Evolutionary conservation across 331 rosid species (phyloP).

Genomic region (Pyracantha coccinea): DNA sequence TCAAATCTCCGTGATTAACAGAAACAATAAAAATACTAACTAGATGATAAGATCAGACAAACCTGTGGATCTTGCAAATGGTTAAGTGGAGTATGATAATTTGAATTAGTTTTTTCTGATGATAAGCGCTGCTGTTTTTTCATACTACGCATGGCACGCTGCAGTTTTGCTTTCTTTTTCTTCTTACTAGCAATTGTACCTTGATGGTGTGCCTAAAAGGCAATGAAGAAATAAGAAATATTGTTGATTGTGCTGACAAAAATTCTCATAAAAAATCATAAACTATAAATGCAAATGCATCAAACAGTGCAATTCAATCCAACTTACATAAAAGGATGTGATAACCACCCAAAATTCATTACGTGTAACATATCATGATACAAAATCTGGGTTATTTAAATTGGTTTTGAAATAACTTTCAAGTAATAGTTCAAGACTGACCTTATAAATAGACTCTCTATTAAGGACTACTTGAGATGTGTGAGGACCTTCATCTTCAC

Average conservation of each 20-base stretch:
- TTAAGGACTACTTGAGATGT: constrained; percentile 44
- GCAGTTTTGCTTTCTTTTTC: constrained; percentile 74
- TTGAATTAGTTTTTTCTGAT: constrained; percentile 37
- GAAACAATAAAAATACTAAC: constrained; percentile 6
- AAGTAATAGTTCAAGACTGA: constrained; percentile 15
- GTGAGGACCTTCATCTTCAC: constrained; percentile 56
- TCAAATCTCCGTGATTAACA: not conserved
- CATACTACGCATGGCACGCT: constrained; percentile 62
- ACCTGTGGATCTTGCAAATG: constrained; percentile 91
- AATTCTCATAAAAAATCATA: constrained; percentile 7
- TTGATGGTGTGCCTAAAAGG: constrained; percentile 66
- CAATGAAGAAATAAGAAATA: constrained; percentile 3
- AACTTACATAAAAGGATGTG: not conserved
- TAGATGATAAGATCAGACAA: constrained; percentile 3
- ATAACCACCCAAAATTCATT: not conserved
- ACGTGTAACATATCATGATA: no score
- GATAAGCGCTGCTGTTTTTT: constrained; percentile 65
- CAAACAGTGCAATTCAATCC: not conserved
- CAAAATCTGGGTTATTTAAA: not conserved
- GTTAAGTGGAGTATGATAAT: constrained; percentile 78
- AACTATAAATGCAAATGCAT: not conserved
- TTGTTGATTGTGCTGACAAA: not conserved
- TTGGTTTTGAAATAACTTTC: not conserved
- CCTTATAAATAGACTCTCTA: constrained; percentile 72
- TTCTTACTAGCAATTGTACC: constrained; percentile 85